phyloP scores from a whole-genome alignment of 148 eudicot genomes.

The Rhododendron vialii region DNA sequence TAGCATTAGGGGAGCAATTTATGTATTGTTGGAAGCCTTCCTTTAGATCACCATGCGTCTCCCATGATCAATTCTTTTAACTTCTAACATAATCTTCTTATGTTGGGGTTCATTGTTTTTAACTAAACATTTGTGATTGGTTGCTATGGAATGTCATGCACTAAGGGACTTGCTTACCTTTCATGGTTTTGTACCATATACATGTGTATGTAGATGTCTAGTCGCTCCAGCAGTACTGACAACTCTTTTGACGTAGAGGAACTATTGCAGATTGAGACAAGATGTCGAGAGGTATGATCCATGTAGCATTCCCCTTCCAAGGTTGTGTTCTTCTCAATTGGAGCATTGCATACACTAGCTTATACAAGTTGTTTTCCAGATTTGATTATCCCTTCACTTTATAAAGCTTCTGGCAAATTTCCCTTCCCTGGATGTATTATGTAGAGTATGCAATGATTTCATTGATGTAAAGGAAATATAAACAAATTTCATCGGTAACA shows the following conservation, averaged over 20 bases:
- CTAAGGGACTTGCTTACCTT: not conserved
- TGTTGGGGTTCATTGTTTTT: not conserved
- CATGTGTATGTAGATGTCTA: constrained; percentile 53
- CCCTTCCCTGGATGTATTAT: not conserved
- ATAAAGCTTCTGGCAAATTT: not conserved
- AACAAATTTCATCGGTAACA: not conserved
- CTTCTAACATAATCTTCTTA: not conserved
- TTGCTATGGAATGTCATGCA: not conserved
- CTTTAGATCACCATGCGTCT: not conserved
- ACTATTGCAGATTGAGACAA: constrained; percentile 46
- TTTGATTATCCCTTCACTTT: not conserved
- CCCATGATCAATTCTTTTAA: not conserved
- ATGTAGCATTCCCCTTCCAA: constrained; percentile 2
- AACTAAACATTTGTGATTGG: not conserved
- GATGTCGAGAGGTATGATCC: constrained; percentile 69
- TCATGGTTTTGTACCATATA: not conserved
- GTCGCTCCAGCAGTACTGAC: constrained; percentile 48
- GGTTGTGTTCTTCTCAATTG: not conserved
- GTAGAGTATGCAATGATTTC: not conserved
- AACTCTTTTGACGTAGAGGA: constrained; percentile 53
- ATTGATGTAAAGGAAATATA: not conserved
- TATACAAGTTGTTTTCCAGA: not conserved
- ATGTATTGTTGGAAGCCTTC: not conserved
- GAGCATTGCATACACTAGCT: not conserved
- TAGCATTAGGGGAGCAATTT: not conserved